Conservation (phyloP, 106 monocot genomes). For the Phalaenopsis equestris region DNA sequence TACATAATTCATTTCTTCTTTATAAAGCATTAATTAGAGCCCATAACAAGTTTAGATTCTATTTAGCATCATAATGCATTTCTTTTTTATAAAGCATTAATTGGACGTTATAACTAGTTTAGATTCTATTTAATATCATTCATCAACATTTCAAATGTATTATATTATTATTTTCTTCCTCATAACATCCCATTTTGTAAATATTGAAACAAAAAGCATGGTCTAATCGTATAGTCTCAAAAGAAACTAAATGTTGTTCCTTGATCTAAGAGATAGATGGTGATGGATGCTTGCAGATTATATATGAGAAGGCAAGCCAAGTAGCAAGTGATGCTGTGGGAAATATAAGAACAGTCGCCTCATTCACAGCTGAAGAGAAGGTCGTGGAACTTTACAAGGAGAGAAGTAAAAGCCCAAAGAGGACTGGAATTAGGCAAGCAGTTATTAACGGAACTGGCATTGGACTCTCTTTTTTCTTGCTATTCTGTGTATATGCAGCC, state of each 20-base stretch:
- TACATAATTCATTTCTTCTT: no score
- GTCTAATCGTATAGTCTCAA: not conserved
- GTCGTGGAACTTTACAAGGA: conserved; percentile 8
- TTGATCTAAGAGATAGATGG: not conserved
- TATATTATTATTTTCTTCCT: not conserved
- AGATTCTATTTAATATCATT: no score
- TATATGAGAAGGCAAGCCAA: conserved; percentile 14
- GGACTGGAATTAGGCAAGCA: conserved; percentile 10
- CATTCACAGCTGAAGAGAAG: conserved; percentile 11
- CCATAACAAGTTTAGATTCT: no score
- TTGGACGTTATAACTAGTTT: no score
- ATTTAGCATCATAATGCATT: no score
- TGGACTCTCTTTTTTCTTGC: conserved; percentile 8
- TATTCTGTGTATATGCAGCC: conserved; percentile 14
- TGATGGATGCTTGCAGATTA: conserved; percentile 7
- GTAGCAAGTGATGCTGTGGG: conserved; percentile 10
- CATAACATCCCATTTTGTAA: not conserved
- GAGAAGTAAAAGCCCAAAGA: conserved; percentile 2
- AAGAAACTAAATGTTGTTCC: not conserved
- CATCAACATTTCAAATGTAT: no score
- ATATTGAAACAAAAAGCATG: not conserved
- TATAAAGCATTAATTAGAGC: no score
- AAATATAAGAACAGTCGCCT: conserved; percentile 14
- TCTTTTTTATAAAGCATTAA: no score
- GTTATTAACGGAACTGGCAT: conserved; percentile 11